These are phyloP conservation scores for Anthostomella pinea DNA, from an alignment of 2,329 filamentous ascomycete species.

Conservation along the genomic window DNA sequence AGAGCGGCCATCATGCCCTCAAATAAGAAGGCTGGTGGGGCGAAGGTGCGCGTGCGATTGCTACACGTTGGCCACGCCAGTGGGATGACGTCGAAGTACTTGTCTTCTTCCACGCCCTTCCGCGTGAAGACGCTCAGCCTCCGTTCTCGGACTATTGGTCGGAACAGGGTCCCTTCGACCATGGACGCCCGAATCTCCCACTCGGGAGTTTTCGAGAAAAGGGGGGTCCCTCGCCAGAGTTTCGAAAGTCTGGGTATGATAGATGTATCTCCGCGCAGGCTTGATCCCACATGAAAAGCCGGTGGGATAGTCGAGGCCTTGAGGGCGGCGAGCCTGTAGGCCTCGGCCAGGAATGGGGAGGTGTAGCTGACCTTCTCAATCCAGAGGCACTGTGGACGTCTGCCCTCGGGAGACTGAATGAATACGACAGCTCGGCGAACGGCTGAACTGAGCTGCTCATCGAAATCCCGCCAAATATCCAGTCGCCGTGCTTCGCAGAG, in stretches of 20 bases:
- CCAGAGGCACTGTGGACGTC: slow-evolving; percentile 2
- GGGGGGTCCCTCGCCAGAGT: slow-evolving; percentile 4
- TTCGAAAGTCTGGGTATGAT: neutral
- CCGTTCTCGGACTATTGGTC: slow-evolving; percentile 6
- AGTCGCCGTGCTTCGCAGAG: slow-evolving; percentile 5
- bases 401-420: neutral
- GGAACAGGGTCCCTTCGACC: slow-evolving; percentile 8
- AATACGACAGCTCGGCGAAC: slow-evolving; percentile 3
- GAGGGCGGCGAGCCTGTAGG: slow-evolving; percentile 1
- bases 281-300: neutral
- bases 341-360: neutral
- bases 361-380: slow-evolving; percentile 6
- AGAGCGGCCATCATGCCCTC: slow-evolving; percentile 16
- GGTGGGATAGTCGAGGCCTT: neutral
- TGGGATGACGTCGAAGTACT: slow-evolving; percentile 19
- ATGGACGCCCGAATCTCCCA: slow-evolving; percentile 11
- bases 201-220: slow-evolving; percentile 5
- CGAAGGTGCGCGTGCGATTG: slow-evolving; percentile 6
- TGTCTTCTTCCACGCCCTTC: slow-evolving; percentile 10
- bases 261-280: slow-evolving; percentile 1
- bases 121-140: slow-evolving; percentile 13
- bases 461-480: slow-evolving; percentile 4
- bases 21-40: slow-evolving; percentile 9
- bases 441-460: neutral
- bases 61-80: slow-evolving; percentile 17